These are phyloP conservation scores for Beta lomatogona DNA, from an alignment of 179 eudicot species.

Conservation along the genomic window DNA sequence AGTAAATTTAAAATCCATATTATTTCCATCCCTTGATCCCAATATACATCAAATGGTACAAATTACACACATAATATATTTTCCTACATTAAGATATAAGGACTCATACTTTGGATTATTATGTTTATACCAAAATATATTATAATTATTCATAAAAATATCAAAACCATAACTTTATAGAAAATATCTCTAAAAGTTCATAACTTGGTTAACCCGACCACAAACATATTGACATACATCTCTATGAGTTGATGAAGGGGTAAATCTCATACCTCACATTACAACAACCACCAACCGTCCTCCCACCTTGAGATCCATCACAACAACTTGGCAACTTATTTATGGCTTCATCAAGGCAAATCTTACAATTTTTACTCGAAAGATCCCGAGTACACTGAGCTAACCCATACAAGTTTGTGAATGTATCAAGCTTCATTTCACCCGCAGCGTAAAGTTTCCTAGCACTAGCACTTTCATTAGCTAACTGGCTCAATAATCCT, in stretches of 20 bases:
- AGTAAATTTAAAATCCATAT: no score
- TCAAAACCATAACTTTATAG: no score
- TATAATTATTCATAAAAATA: no score
- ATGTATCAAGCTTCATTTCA: slow-evolving; percentile 1
- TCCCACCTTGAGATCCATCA: slow-evolving; percentile 13
- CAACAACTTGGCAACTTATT: slow-evolving; percentile 17
- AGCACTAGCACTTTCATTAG: background rate
- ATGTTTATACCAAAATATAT: no score
- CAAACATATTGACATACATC: no score
- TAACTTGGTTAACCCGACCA: no score
- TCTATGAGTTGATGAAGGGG: background rate
- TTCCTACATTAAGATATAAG: no score
- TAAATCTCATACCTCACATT: slow-evolving; percentile 18
- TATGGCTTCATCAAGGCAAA: slow-evolving; percentile 6
- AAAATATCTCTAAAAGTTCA: no score
- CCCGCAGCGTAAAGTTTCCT: background rate
- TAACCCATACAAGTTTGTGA: slow-evolving; percentile 13
- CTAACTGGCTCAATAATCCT: background rate
- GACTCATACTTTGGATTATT: no score
- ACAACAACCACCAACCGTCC: slow-evolving; percentile 21
- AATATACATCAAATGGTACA: no score
- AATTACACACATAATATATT: no score
- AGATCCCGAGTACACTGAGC: slow-evolving; percentile 17
- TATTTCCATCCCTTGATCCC: no score
- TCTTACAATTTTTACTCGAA: slow-evolving; percentile 12